Evolutionary conservation across 441 rosid species (phyloP), one percentile per base, ranked within the genome.

Genomic region (Syzygium syzygioides): DNA sequence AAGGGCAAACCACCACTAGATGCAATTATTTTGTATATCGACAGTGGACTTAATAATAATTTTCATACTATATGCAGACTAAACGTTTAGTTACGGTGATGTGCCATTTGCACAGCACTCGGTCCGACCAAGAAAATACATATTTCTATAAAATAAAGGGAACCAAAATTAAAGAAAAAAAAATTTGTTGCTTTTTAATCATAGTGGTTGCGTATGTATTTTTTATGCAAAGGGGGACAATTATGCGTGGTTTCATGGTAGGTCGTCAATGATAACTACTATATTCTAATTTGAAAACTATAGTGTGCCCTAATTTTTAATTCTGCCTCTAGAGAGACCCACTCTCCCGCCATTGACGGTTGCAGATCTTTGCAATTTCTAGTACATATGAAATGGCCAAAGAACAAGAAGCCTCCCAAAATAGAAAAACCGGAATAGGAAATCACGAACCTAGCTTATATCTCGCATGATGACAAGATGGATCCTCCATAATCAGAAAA

Each of bases 1-100:
- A 64, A 30, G 23, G 3, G 6, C 1, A 0, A 64, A 4, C 12
- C 34, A 14, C 1, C 9, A 0, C 9, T 23, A 19, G 28, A 76
- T 23, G 15, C 7, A 76, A 76, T 37, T 20, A 25, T 41, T 3
- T 12, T 9, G 10, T 76, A 5, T 5, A 6, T 0, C 4, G 5
- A 76, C 14, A 14, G 14, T 41, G n/a, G 10, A 76, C 9, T n/a
- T 76, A 23, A 76, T 71, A 76, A 23, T 76, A 23, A 76, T 37
- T 76, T 5, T 12, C 2, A 6, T 12, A 12, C 17, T 6, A 37
- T 23, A 11, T 0, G 23, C 41, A 9, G 28, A 20, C 7, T 71
- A 28, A 15, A 71, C 6, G 7, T 20, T 71, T 71, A 20, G 28
- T 37, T 2, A 71, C 23, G 1, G 23, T 9, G 17, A 71, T 0